A percentile compares a stretch with the other conserved stretches of the same genome.
Evolutionary conservation across 2,329 filamentous ascomycete species (phyloP).

Genomic region (Berkeleyomyces rouxiae): DNA sequence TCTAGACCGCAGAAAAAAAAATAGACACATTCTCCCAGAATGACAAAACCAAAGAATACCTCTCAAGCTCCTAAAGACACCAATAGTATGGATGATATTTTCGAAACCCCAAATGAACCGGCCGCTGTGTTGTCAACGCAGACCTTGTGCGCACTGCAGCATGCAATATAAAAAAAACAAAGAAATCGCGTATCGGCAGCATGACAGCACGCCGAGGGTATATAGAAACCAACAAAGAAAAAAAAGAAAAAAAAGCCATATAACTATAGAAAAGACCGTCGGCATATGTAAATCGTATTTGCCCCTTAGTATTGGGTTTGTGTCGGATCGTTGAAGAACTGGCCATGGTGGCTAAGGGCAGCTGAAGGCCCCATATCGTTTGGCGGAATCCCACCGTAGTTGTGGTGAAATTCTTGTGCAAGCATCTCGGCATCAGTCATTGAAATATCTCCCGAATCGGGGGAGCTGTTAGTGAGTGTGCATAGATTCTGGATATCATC

Average conservation of each 20-base stretch:
- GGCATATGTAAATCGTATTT: not conserved
- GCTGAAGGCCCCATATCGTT: not conserved
- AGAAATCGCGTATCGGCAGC: not conserved
- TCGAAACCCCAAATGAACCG: not conserved
- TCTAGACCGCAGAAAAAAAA: not conserved
- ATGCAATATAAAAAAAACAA: not conserved
- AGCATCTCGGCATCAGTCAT: conserved; percentile 23
- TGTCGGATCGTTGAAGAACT: conserved; percentile 2
- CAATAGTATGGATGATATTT: not conserved
- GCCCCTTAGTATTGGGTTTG: not conserved
- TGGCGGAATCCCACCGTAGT: conserved; percentile 17
- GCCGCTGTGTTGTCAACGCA: too few species aligned
- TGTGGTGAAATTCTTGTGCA: conserved; percentile 15
- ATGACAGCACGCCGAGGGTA: not conserved
- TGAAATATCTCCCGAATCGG: conserved; percentile 22
- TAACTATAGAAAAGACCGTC: not conserved
- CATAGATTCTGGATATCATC: conserved; percentile 23
- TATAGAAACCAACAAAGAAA: not conserved
- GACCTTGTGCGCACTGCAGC: not conserved
- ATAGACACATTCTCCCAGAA: not conserved
- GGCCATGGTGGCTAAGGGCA: not conserved
- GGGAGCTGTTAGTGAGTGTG: conserved; percentile 19
- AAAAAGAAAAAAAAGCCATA: not conserved
- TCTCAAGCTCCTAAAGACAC: not conserved
- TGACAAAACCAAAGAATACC: not conserved